Conservation (phyloP, 192 early-diverging fungal genomes). For the Phlyctochytrium arcticum region DNA sequence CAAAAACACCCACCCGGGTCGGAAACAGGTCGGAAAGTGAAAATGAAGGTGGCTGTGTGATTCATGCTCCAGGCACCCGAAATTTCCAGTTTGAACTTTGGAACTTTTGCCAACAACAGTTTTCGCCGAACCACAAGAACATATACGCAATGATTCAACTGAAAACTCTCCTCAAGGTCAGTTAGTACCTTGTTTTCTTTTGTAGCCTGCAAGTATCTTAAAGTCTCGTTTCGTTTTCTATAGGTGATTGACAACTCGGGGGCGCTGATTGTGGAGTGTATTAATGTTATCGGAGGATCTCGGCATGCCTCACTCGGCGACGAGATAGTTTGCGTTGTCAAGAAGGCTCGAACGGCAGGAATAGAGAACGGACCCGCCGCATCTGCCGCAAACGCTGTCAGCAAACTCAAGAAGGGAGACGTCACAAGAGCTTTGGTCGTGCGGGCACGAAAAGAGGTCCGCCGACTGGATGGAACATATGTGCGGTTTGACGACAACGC, state of each 20-base stretch:
- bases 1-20: no score
- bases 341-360: slow-evolving; percentile 79
- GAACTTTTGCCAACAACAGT: no score
- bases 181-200: neutral
- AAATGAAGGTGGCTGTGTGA: no score
- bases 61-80: no score
- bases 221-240: neutral
- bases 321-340: slow-evolving; percentile 94
- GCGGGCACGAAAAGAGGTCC: slow-evolving; percentile 81
- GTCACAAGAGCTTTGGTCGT: slow-evolving; percentile 88
- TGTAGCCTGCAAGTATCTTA: neutral
- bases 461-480: slow-evolving; percentile 85
- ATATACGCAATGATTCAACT: slow-evolving; percentile 33
- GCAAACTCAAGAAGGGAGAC: slow-evolving; percentile 90
- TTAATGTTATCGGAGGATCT: slow-evolving; percentile 73
- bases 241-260: slow-evolving; percentile 98
- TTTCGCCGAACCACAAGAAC: no score
- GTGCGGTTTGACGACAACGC: slow-evolving; percentile 97
- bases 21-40: no score
- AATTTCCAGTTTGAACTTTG: no score
- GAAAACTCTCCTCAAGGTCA: slow-evolving; percentile 30
- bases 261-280: slow-evolving; percentile 89
- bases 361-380: slow-evolving; percentile 9
- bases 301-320: slow-evolving; percentile 61
- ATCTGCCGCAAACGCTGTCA: slow-evolving; percentile 35